phyloP scores from a whole-genome alignment of 208 protist genomes.

The Acanthamoeba healyi region DNA sequence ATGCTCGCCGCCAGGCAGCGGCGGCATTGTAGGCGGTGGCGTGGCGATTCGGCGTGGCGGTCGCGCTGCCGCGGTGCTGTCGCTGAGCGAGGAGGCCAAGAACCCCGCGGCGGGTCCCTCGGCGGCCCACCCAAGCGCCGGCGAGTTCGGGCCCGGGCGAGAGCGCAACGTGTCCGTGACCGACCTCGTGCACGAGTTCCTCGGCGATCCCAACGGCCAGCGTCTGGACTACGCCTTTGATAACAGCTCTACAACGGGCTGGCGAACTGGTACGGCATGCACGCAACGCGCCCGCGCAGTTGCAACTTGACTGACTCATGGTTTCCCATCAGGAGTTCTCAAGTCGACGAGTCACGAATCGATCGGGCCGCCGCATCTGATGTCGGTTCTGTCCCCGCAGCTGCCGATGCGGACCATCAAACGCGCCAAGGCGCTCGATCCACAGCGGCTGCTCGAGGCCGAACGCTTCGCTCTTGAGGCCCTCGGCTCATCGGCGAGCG shows the following conservation, averaged over 20 bases:
- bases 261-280: not conserved
- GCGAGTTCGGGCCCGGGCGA: not conserved
- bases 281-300: not conserved
- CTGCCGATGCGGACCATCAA: constrained; percentile 1
- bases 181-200: not conserved
- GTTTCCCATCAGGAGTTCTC: too few species aligned
- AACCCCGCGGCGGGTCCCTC: not conserved
- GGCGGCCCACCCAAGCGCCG: not conserved
- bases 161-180: constrained; percentile 7
- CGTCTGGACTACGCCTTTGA: not conserved
- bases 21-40: not conserved
- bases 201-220: not conserved
- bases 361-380: not conserved
- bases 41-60: not conserved
- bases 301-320: too few species aligned
- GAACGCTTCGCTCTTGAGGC: not conserved
- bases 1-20: not conserved
- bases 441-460: not conserved
- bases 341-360: not conserved
- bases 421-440: not conserved
- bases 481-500: not conserved
- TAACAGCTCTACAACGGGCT: not conserved
- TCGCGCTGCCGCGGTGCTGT: not conserved
- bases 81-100: not conserved
- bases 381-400: not conserved